These are phyloP conservation scores for Euptelea pleiosperma DNA, from an alignment of 164 flowering plant species.

Conservation along the genomic window DNA sequence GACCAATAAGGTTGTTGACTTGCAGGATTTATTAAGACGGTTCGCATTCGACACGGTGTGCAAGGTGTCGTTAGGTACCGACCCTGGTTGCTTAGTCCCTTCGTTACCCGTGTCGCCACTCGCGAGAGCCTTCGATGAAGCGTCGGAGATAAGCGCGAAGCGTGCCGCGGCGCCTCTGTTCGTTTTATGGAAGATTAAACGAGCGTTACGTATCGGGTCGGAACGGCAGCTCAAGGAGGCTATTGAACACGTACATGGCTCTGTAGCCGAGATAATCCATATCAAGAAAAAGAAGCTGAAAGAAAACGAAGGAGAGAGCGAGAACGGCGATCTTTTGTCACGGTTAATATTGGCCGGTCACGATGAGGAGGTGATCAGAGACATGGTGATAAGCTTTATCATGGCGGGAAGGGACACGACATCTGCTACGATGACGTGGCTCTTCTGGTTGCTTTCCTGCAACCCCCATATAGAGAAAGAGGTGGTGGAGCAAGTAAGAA, in stretches of 20 bases:
- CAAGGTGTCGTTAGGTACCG: conserved; percentile 49
- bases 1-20: conserved; percentile 24
- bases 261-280: conserved; percentile 36
- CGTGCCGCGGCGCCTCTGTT: conserved; percentile 44
- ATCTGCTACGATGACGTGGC: conserved; percentile 80
- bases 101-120: conserved; percentile 30
- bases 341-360: conserved; percentile 39
- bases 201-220: conserved; percentile 42
- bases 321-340: conserved; percentile 38
- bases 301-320: background rate
- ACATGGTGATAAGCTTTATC: conserved; percentile 66
- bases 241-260: conserved; percentile 28
- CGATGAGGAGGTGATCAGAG: conserved; percentile 47
- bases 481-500: conserved; percentile 25
- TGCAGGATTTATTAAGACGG: conserved; percentile 43
- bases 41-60: conserved; percentile 58
- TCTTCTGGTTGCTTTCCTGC: too few relatives aligned
- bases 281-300: conserved; percentile 18
- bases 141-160: conserved; percentile 50
- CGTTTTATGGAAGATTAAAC: conserved; percentile 55
- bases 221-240: conserved; percentile 49
- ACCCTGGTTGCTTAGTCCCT: conserved; percentile 44
- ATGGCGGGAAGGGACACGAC: conserved; percentile 86
- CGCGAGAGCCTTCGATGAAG: conserved; percentile 51
- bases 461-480: conserved; percentile 20